Conservation (phyloP, 1,139 yeast species). For the Yarrowia galli region DNA sequence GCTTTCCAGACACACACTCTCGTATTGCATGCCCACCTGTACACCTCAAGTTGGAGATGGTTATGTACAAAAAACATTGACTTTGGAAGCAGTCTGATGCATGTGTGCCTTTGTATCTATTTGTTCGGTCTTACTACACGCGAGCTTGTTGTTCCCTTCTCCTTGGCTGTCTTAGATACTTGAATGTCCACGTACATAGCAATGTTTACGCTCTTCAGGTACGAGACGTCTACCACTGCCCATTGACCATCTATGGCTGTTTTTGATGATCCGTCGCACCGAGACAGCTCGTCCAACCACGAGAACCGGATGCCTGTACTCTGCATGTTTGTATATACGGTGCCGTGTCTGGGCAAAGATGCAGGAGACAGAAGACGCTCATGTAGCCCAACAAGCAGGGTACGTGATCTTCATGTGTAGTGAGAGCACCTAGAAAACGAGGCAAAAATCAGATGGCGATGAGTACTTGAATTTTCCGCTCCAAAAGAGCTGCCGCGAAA, state of each 20-base stretch:
- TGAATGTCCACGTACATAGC: too few relatives aligned
- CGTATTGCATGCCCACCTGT: conserved; percentile 7
- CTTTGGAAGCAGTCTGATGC: conserved; percentile 3
- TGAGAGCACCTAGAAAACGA: not conserved
- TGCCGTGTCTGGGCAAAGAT: conserved; percentile 20
- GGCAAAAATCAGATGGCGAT: not conserved
- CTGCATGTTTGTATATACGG: conserved; percentile 5
- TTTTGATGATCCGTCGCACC: too few relatives aligned
- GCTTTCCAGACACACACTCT: not conserved
- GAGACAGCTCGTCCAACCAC: not conserved
- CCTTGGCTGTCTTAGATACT: too few relatives aligned
- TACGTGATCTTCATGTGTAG: not conserved
- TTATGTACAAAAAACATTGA: not conserved
- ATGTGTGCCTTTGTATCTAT: not conserved
- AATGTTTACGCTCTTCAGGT: too few relatives aligned
- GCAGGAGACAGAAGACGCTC: conserved; percentile 4
- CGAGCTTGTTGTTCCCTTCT: too few relatives aligned
- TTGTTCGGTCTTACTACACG: not conserved
- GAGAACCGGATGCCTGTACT: not conserved
- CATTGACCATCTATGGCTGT: too few relatives aligned
- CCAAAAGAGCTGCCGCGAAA: not conserved
- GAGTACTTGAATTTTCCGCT: not conserved
- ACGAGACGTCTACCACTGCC: too few relatives aligned
- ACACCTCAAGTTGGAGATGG: conserved; percentile 13
- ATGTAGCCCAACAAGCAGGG: conserved; percentile 3